Conservation (phyloP, 2,329 filamentous ascomycete species). For the Nannizzia gypsea region DNA sequence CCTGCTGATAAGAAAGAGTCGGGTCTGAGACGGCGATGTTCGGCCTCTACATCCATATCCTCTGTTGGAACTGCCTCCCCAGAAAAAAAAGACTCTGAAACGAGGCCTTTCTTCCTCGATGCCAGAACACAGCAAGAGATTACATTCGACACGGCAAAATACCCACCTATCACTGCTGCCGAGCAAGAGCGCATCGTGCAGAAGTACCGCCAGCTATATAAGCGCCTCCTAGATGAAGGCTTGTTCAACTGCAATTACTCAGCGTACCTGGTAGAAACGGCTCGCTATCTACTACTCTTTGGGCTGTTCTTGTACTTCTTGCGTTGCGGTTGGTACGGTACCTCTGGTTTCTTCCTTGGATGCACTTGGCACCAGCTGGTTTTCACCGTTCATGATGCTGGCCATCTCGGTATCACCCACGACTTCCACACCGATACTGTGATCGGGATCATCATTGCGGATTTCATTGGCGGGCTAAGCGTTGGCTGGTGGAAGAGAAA, state of each 20-base stretch:
- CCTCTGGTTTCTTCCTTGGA: slow-evolving; percentile 64
- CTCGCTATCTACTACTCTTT: slow-evolving; percentile 61
- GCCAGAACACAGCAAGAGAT: slow-evolving; percentile 63
- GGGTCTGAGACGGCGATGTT: slow-evolving; percentile 26
- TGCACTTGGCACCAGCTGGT: slow-evolving; percentile 88
- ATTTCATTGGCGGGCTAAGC: slow-evolving; percentile 79
- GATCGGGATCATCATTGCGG: slow-evolving; percentile 81
- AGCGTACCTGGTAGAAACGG: slow-evolving; percentile 62
- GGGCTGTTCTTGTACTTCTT: slow-evolving; percentile 50
- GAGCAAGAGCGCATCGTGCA: slow-evolving; percentile 65
- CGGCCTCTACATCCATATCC: slow-evolving; percentile 20
- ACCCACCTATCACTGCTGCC: slow-evolving; percentile 60
- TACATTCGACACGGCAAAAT: slow-evolving; percentile 62
- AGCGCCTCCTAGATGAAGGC: slow-evolving; percentile 59
- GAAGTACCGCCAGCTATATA: slow-evolving; percentile 70
- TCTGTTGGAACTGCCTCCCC: slow-evolving; percentile 18
- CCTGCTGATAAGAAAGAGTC: slow-evolving; percentile 31
- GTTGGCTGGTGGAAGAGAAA: slow-evolving; percentile 95
- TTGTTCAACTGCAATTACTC: slow-evolving; percentile 77
- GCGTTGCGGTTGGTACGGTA: slow-evolving; percentile 51
- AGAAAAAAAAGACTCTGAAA: slow-evolving; percentile 12
- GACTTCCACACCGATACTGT: slow-evolving; percentile 69
- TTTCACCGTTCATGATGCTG: slow-evolving; percentile 88
- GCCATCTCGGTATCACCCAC: slow-evolving; percentile 96
- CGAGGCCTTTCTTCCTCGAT: slow-evolving; percentile 54